A percentile compares a stretch with the other conserved stretches of the same genome.
phyloP scores from a whole-genome alignment of 2,329 filamentous ascomycete species.

The Echinosphaeria canescens region DNA sequence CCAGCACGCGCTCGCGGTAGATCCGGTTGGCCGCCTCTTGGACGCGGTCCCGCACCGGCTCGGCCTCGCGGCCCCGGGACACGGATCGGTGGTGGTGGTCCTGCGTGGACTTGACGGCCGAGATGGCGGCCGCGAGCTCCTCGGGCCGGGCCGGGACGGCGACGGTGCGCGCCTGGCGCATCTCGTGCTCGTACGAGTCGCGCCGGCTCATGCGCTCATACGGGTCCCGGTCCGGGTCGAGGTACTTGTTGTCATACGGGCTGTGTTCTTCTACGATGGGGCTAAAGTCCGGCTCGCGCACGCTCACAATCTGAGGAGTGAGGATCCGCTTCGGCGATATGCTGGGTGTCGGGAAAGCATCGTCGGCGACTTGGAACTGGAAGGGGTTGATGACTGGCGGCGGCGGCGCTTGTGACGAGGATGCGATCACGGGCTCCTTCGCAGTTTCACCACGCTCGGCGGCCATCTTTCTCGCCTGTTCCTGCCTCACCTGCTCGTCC shows the following conservation, averaged over 20 bases:
- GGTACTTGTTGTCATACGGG: too few relatives aligned
- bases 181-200: conserved; percentile 24
- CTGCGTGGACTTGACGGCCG: conserved; percentile 14
- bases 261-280: too few relatives aligned
- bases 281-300: too few relatives aligned
- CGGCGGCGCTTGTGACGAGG: conserved; percentile 9
- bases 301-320: too few relatives aligned
- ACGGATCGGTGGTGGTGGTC: conserved; percentile 12
- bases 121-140: conserved; percentile 22
- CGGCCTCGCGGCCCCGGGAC: conserved; percentile 4
- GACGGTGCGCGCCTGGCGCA: conserved; percentile 19
- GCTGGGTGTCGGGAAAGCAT: conserved; percentile 28
- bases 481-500: conserved; percentile 4
- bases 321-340: too few relatives aligned
- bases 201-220: conserved; percentile 21
- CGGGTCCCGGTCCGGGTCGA: conserved; percentile 6
- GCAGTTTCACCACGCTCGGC: too few relatives aligned
- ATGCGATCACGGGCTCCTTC: too few relatives aligned
- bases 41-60: conserved; percentile 12
- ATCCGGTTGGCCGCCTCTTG: conserved; percentile 34
- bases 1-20: conserved; percentile 31
- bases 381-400: conserved; percentile 37
- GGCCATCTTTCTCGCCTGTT: too few relatives aligned
- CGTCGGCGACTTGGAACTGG: conserved; percentile 30
- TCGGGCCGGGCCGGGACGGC: conserved; percentile 18